These are phyloP conservation scores for Eucalyptus melliodora DNA, from an alignment of 345 rosid genomes.

Conservation along the genomic window DNA sequence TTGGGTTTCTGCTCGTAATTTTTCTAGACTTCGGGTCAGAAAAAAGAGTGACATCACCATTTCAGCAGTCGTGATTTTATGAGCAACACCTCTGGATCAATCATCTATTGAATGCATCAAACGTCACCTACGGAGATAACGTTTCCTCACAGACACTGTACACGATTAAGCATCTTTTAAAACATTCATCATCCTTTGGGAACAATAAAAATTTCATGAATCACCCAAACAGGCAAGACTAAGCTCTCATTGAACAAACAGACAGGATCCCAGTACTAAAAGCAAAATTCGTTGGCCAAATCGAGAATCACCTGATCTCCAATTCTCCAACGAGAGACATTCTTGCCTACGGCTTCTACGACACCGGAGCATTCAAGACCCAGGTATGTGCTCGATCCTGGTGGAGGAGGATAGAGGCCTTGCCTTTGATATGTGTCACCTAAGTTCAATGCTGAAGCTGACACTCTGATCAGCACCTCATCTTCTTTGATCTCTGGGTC, in stretches of 20 bases:
- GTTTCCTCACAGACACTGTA: neutral
- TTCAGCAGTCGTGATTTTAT: neutral
- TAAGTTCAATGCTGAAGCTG: constrained; percentile 60
- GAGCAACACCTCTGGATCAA: neutral
- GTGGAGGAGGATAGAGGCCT: constrained; percentile 64
- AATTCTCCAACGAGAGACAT: constrained; percentile 59
- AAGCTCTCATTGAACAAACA: neutral
- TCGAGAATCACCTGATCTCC: constrained; percentile 46
- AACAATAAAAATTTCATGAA: neutral
- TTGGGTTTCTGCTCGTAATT: neutral
- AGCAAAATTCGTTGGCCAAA: neutral
- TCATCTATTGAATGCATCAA: neutral
- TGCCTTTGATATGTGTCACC: constrained; percentile 62
- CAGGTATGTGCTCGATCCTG: constrained; percentile 51
- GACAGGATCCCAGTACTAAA: neutral
- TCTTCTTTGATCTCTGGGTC: constrained; percentile 59
- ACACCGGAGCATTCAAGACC: constrained; percentile 83
- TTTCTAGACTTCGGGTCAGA: neutral
- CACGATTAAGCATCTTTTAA: neutral
- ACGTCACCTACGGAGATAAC: neutral
- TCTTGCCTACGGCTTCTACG: constrained; percentile 34
- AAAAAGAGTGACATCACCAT: neutral
- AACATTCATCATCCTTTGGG: neutral
- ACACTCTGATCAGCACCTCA: constrained; percentile 57
- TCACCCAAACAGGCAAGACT: neutral